These are phyloP conservation scores for Apophysomyces elegans DNA, from an alignment of 371 early-diverging fungal genomes.

Conservation along the genomic window DNA sequence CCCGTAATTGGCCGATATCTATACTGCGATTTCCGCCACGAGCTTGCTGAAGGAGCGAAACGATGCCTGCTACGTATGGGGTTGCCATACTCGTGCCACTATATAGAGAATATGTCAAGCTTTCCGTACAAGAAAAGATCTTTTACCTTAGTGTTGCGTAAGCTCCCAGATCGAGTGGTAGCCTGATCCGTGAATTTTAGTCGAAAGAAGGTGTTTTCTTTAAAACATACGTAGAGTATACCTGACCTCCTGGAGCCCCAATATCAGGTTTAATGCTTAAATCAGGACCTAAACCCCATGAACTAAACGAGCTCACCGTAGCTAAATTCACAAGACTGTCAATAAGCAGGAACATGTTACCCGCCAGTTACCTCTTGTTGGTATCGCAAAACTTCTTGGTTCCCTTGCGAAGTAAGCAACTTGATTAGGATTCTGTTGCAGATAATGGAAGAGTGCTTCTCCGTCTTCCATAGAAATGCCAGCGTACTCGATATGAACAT, in stretches of 20 bases:
- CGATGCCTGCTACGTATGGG: conserved; percentile 73
- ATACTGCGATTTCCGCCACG: conserved; percentile 35
- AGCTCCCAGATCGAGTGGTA: conserved; percentile 33
- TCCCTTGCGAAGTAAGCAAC: conserved; percentile 23
- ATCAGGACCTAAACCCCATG: conserved; percentile 75
- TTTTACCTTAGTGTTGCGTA: conserved; percentile 44
- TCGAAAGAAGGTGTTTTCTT: neutral
- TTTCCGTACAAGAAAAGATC: too few species aligned
- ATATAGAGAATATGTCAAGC: neutral
- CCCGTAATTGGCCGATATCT: conserved; percentile 27
- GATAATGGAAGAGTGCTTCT: conserved; percentile 23
- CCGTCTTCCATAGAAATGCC: conserved; percentile 50
- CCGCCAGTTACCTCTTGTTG: conserved; percentile 34
- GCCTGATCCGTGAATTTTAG: conserved; percentile 22
- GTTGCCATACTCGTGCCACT: conserved; percentile 77
- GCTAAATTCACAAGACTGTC: conserved; percentile 13
- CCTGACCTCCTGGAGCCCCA: conserved; percentile 74
- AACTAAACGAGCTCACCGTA: conserved; percentile 49
- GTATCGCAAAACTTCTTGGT: conserved; percentile 29
- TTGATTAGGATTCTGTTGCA: conserved; percentile 9
- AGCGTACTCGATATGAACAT: conserved; percentile 41
- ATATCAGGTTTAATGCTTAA: conserved; percentile 75
- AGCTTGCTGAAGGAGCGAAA: conserved; percentile 58
- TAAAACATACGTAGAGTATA: conserved; percentile 65
- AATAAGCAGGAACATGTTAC: too few species aligned